Percentiles rank a stretch among this genome's conserved stretches.
These are phyloP conservation scores for Veloboletus limbatus DNA, from an alignment of 1,284 basidiomycete species.

Conservation along the genomic window DNA sequence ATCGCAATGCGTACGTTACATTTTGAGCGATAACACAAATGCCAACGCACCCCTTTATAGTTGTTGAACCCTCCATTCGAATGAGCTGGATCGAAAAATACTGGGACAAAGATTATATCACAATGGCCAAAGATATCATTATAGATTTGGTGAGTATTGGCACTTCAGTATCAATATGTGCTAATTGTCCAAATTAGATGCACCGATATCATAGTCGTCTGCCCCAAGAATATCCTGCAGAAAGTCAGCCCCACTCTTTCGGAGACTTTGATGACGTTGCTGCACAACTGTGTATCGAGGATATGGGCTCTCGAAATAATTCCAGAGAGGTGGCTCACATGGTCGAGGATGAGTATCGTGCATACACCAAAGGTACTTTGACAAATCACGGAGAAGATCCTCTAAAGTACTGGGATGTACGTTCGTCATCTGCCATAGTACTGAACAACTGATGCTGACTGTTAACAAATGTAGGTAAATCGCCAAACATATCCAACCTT, in stretches of 20 bases:
- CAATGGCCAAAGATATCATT: not conserved
- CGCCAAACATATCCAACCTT: not conserved
- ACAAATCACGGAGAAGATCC: not conserved
- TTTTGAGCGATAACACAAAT: not conserved
- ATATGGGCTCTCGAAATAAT: not conserved
- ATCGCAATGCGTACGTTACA: not conserved
- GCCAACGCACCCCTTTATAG: not conserved
- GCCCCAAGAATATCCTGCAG: too few relatives aligned
- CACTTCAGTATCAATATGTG: too few relatives aligned
- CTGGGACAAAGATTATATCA: not conserved
- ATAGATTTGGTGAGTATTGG: not conserved
- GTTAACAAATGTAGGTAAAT: not conserved
- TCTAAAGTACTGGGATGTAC: not conserved
- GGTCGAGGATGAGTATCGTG: not conserved
- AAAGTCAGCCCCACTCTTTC: not conserved
- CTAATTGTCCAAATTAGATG: not conserved
- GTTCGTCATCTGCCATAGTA: not conserved
- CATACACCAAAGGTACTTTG: not conserved
- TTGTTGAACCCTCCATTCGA: not conserved
- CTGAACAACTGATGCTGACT: not conserved
- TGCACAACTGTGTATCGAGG: not conserved
- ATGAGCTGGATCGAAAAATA: not conserved
- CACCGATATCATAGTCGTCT: not conserved
- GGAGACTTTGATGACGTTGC: not conserved
- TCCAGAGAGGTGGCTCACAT: not conserved